Conservation (phyloP, 2,329 filamentous ascomycete species). For the Lasiodiplodia hormozganensis region DNA sequence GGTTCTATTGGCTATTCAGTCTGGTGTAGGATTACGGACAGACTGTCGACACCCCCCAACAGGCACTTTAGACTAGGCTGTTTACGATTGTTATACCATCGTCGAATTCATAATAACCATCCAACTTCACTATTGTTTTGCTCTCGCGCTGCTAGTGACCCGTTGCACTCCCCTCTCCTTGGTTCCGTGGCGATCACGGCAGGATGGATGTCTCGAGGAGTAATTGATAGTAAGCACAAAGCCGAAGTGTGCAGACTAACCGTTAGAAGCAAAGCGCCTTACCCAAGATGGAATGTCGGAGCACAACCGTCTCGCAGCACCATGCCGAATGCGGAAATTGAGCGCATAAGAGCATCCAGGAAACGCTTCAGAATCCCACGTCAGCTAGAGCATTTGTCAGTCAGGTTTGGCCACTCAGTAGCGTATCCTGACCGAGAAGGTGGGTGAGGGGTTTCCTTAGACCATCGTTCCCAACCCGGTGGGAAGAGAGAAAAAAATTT, state of each 20-base stretch:
- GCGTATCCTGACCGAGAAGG: too few species aligned
- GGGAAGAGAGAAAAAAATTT: too few species aligned
- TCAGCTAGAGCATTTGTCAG: too few species aligned
- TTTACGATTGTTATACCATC: not conserved
- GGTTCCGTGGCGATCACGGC: not conserved
- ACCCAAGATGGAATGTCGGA: not conserved
- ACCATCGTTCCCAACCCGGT: too few species aligned
- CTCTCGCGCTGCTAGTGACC: not conserved
- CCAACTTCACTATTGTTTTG: not conserved
- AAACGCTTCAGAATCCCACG: not conserved
- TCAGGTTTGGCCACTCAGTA: too few species aligned
- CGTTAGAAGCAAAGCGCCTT: not conserved
- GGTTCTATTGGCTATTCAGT: not conserved
- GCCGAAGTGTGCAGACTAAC: not conserved
- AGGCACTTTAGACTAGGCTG: not conserved
- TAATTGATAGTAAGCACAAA: not conserved
- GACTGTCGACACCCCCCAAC: not conserved
- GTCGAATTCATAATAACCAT: not conserved
- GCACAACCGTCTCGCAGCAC: not conserved
- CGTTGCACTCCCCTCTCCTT: not conserved
- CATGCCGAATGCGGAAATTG: not conserved
- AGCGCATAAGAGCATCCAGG: not conserved
- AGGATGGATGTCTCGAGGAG: not conserved
- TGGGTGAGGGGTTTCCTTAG: too few species aligned
- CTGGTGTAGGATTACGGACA: conserved; percentile 17